phyloP scores from a whole-genome alignment of 257 asterid species.

The Gynochthodes officinalis region DNA sequence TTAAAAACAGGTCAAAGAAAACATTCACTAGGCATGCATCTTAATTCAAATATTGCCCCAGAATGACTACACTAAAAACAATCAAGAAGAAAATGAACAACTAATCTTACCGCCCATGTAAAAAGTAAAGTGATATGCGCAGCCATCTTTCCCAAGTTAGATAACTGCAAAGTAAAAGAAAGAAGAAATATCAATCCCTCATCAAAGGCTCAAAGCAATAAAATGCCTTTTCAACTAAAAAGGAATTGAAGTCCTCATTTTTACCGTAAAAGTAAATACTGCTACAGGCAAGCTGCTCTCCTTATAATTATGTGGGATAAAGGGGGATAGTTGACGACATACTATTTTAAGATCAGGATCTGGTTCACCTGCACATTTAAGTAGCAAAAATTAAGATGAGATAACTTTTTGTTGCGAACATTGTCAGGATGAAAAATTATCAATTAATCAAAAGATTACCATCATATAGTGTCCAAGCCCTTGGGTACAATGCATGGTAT shows the following conservation, averaged over 20 bases:
- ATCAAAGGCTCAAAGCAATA: slow-evolving; percentile 16
- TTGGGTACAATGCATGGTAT: slow-evolving; percentile 92
- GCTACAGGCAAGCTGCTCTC: slow-evolving; percentile 94
- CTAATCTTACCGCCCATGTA: slow-evolving; percentile 85
- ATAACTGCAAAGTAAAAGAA: slow-evolving; percentile 44
- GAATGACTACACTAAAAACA: slow-evolving; percentile 3
- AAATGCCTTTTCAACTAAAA: slow-evolving; percentile 4
- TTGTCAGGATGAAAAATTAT: slow-evolving; percentile 19
- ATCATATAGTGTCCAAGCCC: slow-evolving; percentile 97
- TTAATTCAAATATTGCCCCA: background rate
- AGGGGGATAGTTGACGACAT: slow-evolving; percentile 93
- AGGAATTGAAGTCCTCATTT: slow-evolving; percentile 10
- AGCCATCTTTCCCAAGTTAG: slow-evolving; percentile 62
- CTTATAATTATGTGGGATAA: slow-evolving; percentile 88
- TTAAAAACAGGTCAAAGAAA: background rate
- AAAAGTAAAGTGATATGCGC: slow-evolving; percentile 88
- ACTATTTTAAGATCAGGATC: slow-evolving; percentile 82
- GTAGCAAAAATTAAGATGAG: slow-evolving; percentile 17
- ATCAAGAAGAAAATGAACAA: slow-evolving; percentile 9
- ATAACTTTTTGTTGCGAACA: slow-evolving; percentile 18
- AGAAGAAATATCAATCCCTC: slow-evolving; percentile 25
- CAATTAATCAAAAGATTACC: slow-evolving; percentile 44
- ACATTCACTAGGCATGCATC: background rate
- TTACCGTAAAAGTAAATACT: slow-evolving; percentile 82
- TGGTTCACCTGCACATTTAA: slow-evolving; percentile 82